Base-by-base conservation (phyloP, 1,284 basidiomycete genomes). In the Ustilago tritici region DNA sequence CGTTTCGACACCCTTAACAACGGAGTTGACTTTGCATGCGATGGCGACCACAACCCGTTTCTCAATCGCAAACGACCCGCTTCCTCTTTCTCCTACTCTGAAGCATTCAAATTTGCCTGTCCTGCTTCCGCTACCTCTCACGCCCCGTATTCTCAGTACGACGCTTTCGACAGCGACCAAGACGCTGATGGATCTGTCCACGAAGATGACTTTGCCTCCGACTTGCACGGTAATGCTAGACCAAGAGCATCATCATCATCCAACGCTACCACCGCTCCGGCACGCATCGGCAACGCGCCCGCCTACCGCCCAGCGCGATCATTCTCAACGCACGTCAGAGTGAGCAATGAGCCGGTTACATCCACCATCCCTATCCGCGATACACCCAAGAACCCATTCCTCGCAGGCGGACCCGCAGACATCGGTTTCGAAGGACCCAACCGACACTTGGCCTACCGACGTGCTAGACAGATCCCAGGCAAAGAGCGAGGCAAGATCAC, bases 361-460 rank as follows among this genome's bases (percentile, higher is more conserved):
- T 31, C 57, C 31, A 40, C 46, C 17, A 28, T 58, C 17, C 75
- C 75, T 28, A 79, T 84, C 52, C 75, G 80, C 19, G 82, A 84
- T 55, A 76, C 82, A 14, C 78, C 78, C 31, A 75, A 76, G 73
- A 84, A 84, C 41, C 82, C 82, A 1, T 84, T 84, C 61, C 61
- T 84, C n/a, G 79, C 79, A 34, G 82, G 82, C n/a, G 82, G 82
- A 11, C 82, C 82, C 0, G 82, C 82, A 5, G 82, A 84, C 53
- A 61, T 76, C 9, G 82, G 82, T 23, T 77, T 80, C 56, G 60
- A 77, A 4, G 82, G 82, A 3, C 80, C 78, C 28, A 61, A 77
- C 15, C 70, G 56, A 0, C 46, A 65, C 12, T 35, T 66, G 54
- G 77, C 78, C 1, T 64, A 65, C n/a, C 56, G 50, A 31, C 70